Evolutionary conservation across 192 early-diverging fungal species (phyloP), one percentile per base, ranked within the genome.

Genomic region (Coemansia sp.): DNA sequence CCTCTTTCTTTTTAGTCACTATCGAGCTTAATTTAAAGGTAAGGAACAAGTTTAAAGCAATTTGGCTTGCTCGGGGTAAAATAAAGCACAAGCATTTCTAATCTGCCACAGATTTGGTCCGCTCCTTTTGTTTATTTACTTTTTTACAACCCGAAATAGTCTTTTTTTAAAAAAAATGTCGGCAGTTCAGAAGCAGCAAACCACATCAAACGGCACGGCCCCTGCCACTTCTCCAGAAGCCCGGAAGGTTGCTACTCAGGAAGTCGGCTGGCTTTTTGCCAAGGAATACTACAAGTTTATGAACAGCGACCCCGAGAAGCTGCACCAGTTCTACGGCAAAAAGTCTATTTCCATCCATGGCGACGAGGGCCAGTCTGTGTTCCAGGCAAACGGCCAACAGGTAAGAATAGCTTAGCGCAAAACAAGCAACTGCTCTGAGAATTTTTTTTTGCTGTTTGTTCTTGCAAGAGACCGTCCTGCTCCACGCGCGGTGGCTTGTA

Each of bases 251-350:
- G 62, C 48, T 58, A 61, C 83, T 39, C 83, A 85, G 67, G 89
- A 95, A 66, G 86, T 97, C 50, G 94, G 94, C 28, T 90, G 89
- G 90, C 85, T 95, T 65, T 97, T 97, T 83, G 95, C 92, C 53
- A 89, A 90, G 69, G 88, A 95, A 70, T 97, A 95, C 75, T 97
- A 97, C 80, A 93, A 90, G 30, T 88, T 92, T 68, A 76, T 97
- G 70, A 92, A 93, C 84, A 88, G 87, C 64, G 86, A 91, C 16
- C 93, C 93, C 28, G 57, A 82, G 32, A 80, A 84, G 48, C 84
- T 97, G 23, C 89, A 94, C 82, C 84, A 78, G 64, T 95, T 95
- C 77, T 97, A 95, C 83, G 90, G 86, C 69, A 89, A 89, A 64
- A 84, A 91, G 62, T 95, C 94, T 11, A 84, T 78, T 27, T 89